phyloP scores from a whole-genome alignment of 75 land plant genomes.

The Cryptomeria japonica region DNA sequence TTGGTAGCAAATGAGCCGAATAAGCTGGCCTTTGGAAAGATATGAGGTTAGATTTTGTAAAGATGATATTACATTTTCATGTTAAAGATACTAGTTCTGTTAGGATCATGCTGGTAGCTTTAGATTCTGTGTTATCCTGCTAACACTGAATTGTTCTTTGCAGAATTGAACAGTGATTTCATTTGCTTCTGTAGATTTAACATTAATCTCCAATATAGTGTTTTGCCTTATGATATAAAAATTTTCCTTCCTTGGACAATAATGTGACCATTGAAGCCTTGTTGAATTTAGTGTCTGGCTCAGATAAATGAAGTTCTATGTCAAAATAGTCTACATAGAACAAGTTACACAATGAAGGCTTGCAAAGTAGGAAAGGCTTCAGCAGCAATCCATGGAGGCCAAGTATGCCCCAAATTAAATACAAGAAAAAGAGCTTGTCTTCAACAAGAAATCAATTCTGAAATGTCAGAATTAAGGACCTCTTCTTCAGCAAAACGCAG shows the following conservation, averaged over 20 bases:
- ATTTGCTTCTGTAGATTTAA: conserved; percentile 1
- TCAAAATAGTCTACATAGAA: neutral
- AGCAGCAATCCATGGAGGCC: neutral
- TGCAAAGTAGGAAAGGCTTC: conserved; percentile 10
- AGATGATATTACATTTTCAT: neutral
- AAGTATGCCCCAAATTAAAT: conserved; percentile 8
- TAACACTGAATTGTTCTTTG: conserved; percentile 6
- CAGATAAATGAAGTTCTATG: neutral
- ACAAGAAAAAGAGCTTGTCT: conserved; percentile 3
- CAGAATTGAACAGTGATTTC: neutral
- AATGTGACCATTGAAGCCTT: neutral
- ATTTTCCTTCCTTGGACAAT: neutral
- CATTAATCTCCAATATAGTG: neutral
- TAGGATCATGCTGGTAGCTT: neutral
- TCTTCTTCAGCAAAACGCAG: conserved; percentile 2
- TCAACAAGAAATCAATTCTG: neutral
- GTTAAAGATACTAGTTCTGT: neutral
- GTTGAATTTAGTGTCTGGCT: neutral
- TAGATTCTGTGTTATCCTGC: neutral
- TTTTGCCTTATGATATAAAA: neutral
- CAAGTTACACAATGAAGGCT: conserved; percentile 1
- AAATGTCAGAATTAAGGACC: conserved; percentile 5
- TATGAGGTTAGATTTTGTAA: conserved; percentile 5
- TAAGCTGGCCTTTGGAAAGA: neutral
- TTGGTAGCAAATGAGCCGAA: conserved; percentile 8